Conservation (phyloP, 306 rosid species). For the Medicago arabica region DNA sequence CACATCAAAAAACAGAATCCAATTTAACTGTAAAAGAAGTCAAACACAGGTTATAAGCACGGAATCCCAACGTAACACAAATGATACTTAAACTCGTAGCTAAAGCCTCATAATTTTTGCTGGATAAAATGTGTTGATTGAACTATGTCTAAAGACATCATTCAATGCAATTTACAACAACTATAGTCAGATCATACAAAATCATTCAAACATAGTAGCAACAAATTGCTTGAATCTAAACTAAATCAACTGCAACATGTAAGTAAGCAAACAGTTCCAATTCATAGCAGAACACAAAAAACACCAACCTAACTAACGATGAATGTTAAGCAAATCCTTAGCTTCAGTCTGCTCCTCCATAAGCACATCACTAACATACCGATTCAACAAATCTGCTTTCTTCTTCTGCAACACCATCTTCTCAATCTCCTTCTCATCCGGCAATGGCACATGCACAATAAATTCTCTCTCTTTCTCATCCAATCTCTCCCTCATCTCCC, state of each 20-base stretch:
- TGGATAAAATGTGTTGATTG: no score
- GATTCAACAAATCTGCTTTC: conserved; percentile 75
- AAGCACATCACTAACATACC: conserved; percentile 70
- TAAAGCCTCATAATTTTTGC: no score
- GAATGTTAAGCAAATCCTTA: conserved; percentile 83
- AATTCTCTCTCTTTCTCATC: conserved; percentile 69
- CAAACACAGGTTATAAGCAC: no score
- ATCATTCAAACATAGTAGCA: neutral
- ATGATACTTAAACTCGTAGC: no score
- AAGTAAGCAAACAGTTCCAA: neutral
- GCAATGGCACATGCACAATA: conserved; percentile 88
- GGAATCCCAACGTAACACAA: no score
- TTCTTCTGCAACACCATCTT: conserved; percentile 95
- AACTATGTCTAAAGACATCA: conserved; percentile 13
- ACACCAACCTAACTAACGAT: conserved; percentile 36
- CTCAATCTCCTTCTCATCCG: conserved; percentile 91
- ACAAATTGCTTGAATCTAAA: neutral
- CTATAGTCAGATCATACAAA: neutral
- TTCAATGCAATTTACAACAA: conserved; percentile 26
- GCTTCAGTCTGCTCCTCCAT: conserved; percentile 81
- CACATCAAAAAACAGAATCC: no score
- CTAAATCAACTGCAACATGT: conserved; percentile 21
- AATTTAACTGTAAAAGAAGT: no score
- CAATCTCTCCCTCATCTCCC: conserved; percentile 49
- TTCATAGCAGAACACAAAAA: neutral